Conservation (phyloP, 352 stramenopile genomes). For the Globisporangium radiosum region DNA sequence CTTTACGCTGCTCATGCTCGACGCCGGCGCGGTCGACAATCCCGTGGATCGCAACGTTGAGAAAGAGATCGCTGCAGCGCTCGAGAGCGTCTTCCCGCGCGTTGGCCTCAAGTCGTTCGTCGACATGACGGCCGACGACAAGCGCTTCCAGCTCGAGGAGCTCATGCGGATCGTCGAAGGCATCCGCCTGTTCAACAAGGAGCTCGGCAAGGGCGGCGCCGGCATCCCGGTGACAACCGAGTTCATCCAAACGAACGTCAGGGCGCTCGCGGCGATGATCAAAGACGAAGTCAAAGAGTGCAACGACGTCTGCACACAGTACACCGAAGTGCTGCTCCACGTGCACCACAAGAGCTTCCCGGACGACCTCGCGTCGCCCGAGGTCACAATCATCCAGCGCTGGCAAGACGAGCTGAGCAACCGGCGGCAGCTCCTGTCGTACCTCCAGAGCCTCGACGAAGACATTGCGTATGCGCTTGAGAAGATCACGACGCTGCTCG, state of each 20-base stretch:
- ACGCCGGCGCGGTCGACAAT: constrained; percentile 32
- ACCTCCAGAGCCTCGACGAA: constrained; percentile 89
- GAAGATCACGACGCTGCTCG: constrained; percentile 68
- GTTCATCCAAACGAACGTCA: constrained; percentile 51
- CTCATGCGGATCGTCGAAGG: constrained; percentile 89
- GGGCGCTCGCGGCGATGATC: constrained; percentile 34
- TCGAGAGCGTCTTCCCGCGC: constrained; percentile 93
- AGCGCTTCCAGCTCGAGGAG: constrained; percentile 87
- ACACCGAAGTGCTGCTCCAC: constrained; percentile 74
- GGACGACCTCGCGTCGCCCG: constrained; percentile 8
- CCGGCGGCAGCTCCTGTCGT: constrained; percentile 87
- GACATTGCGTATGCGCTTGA: constrained; percentile 81
- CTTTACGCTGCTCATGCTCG: constrained; percentile 76
- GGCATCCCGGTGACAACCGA: constrained; percentile 65
- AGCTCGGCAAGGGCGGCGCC: constrained; percentile 80
- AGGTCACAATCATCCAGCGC: constrained; percentile 44
- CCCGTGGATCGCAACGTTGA: constrained; percentile 66
- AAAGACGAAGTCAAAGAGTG: constrained; percentile 53
- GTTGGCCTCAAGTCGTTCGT: constrained; percentile 92
- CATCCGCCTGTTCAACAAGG: constrained; percentile 92
- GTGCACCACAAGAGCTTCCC: constrained; percentile 48
- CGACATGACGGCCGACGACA: constrained; percentile 86
- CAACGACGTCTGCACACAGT: constrained; percentile 72
- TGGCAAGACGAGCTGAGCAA: constrained; percentile 93
- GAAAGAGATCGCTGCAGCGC: constrained; percentile 83